Conservation (phyloP, 768 basidiomycete genomes). For the Mycena indigotica region DNA sequence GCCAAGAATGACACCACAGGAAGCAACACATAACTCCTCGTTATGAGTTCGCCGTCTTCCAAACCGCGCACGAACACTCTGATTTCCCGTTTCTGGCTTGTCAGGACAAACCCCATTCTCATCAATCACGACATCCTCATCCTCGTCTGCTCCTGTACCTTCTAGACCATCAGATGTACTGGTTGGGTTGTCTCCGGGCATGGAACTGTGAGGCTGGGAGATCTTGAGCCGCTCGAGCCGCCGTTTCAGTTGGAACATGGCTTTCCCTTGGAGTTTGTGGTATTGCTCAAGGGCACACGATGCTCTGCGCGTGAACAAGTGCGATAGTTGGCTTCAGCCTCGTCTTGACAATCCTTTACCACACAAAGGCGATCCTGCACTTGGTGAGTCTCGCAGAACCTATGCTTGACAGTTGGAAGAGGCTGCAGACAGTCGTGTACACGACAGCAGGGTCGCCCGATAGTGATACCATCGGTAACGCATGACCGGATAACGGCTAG, state of each 20-base stretch:
- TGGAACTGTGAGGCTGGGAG: conserved; percentile 7
- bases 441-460: conserved; percentile 30
- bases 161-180: background rate
- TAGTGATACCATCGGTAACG: conserved; percentile 30
- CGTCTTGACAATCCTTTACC: conserved; percentile 7
- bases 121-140: conserved; percentile 24
- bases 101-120: conserved; percentile 23
- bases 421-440: conserved; percentile 28
- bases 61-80: conserved; percentile 29
- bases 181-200: background rate
- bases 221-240: conserved; percentile 21
- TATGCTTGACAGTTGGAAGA: conserved; percentile 12
- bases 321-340: conserved; percentile 2
- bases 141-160: conserved; percentile 10
- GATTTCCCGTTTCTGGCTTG: conserved; percentile 28
- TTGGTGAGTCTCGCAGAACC: conserved; percentile 20
- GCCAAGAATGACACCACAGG: conserved; percentile 36
- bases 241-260: conserved; percentile 33
- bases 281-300: conserved; percentile 23
- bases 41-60: conserved; percentile 35
- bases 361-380: conserved; percentile 10
- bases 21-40: conserved; percentile 32
- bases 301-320: conserved; percentile 24
- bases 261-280: conserved; percentile 19
- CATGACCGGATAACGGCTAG: conserved; percentile 16